A percentile compares a stretch with the other conserved stretches of the same genome.
Evolutionary conservation across 2,329 filamentous ascomycete genomes (phyloP).

Genomic region (Talaromyces verruculosus): DNA sequence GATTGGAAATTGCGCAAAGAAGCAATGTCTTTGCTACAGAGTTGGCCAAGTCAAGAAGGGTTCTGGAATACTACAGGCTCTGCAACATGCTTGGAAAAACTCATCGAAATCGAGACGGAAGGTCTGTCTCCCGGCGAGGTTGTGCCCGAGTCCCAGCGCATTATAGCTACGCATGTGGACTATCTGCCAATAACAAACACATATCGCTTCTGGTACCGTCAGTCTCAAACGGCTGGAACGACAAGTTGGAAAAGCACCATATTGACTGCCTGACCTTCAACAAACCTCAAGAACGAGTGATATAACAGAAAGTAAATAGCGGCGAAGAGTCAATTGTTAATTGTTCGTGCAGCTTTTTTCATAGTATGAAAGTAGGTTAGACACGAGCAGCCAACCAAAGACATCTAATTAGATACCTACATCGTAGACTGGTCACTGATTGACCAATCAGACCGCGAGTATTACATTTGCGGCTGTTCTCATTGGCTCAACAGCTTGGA

Average conservation of each 20-base stretch:
- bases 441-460: too few species aligned
- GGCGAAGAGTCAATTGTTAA: neutral
- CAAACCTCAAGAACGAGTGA: neutral
- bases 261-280: neutral
- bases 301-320: neutral
- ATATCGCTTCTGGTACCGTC: constrained; percentile 9
- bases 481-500: neutral
- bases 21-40: constrained; percentile 14
- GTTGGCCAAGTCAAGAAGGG: constrained; percentile 21
- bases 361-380: neutral
- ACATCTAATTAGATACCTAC: neutral
- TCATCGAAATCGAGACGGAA: constrained; percentile 19
- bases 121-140: constrained; percentile 10
- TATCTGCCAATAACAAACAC: constrained; percentile 10
- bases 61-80: constrained; percentile 14
- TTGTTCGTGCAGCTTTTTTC: constrained; percentile 1
- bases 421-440: too few species aligned
- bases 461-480: neutral
- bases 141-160: constrained; percentile 18
- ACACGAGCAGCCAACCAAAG: neutral
- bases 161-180: constrained; percentile 19
- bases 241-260: neutral
- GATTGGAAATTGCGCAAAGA: constrained; percentile 27
- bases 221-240: neutral
- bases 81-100: constrained; percentile 14